Percentiles rank a stretch among this genome's conserved stretches.
phyloP scores from a whole-genome alignment of 768 basidiomycete genomes.

The Agaricus sinodeliciosus region DNA sequence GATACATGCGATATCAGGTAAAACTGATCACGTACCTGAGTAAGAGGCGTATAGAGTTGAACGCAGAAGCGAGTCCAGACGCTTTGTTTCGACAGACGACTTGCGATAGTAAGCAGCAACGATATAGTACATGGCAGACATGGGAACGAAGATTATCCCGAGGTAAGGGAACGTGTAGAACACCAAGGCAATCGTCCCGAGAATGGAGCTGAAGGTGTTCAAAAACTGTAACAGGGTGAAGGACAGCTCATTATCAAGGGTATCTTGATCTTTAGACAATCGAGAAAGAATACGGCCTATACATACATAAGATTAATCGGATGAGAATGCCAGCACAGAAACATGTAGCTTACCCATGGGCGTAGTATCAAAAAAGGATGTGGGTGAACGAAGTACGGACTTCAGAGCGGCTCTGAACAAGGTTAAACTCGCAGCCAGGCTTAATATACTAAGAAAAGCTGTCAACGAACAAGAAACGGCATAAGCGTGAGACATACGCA shows the following conservation, averaged over 20 bases:
- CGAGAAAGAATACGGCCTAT: slow-evolving; percentile 51
- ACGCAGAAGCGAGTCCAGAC: slow-evolving; percentile 55
- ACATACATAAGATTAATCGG: background rate
- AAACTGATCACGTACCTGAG: slow-evolving; percentile 32
- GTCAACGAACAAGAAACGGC: background rate
- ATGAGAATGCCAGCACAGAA: background rate
- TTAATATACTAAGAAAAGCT: slow-evolving; percentile 23
- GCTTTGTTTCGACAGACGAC: slow-evolving; percentile 58
- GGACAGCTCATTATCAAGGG: slow-evolving; percentile 44
- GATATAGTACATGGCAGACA: slow-evolving; percentile 45
- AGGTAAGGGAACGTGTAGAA: slow-evolving; percentile 66
- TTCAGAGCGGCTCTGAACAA: slow-evolving; percentile 52
- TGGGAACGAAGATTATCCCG: slow-evolving; percentile 55
- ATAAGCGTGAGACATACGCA: slow-evolving; percentile 25
- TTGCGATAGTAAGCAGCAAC: slow-evolving; percentile 52
- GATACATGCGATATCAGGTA: background rate
- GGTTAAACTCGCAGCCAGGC: slow-evolving; percentile 34
- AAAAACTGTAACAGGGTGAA: slow-evolving; percentile 42
- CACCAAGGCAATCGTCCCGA: slow-evolving; percentile 52
- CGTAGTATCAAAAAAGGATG: slow-evolving; percentile 70
- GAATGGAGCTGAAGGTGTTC: slow-evolving; percentile 32
- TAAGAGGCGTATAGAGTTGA: slow-evolving; percentile 53
- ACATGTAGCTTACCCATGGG: slow-evolving; percentile 41
- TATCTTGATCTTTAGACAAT: slow-evolving; percentile 58
- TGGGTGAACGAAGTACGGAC: slow-evolving; percentile 53